Conservation (phyloP, 169 alveolate species). For the Eimeria acervulina region DNA sequence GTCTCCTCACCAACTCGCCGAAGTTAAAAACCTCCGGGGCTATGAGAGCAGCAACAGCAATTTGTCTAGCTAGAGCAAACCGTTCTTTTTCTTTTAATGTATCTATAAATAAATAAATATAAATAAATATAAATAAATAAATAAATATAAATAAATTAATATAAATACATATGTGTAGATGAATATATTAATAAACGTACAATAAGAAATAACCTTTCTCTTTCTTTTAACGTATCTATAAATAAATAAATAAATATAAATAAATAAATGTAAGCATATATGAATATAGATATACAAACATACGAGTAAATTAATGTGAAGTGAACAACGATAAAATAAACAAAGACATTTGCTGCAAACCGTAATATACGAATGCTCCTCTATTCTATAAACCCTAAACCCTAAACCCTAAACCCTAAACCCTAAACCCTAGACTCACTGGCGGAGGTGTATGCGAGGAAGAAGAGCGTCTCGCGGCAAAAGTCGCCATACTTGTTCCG, state of each 20-base stretch:
- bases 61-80: background rate
- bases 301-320: background rate
- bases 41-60: constrained; percentile 48
- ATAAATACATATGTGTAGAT: background rate
- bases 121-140: background rate
- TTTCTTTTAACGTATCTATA: too few relatives aligned
- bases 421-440: constrained; percentile 14
- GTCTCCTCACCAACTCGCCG: constrained; percentile 43
- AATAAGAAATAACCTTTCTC: too few relatives aligned
- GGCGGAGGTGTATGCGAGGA: constrained; percentile 67
- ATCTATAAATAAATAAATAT: background rate
- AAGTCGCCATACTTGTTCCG: constrained; percentile 47
- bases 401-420: background rate
- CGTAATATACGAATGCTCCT: too few relatives aligned
- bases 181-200: background rate
- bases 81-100: constrained; percentile 20
- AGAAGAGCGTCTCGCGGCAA: constrained; percentile 39
- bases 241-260: background rate
- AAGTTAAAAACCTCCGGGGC: constrained; percentile 58
- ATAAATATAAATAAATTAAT: background rate
- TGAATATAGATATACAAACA: too few relatives aligned
- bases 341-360: background rate
- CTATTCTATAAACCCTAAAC: background rate
- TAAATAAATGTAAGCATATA: background rate
- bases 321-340: background rate